Percentiles rank a stretch among this genome's conserved stretches.
Conservation (phyloP, 495 filamentous ascomycete species). For the Xylaria sp. region DNA sequence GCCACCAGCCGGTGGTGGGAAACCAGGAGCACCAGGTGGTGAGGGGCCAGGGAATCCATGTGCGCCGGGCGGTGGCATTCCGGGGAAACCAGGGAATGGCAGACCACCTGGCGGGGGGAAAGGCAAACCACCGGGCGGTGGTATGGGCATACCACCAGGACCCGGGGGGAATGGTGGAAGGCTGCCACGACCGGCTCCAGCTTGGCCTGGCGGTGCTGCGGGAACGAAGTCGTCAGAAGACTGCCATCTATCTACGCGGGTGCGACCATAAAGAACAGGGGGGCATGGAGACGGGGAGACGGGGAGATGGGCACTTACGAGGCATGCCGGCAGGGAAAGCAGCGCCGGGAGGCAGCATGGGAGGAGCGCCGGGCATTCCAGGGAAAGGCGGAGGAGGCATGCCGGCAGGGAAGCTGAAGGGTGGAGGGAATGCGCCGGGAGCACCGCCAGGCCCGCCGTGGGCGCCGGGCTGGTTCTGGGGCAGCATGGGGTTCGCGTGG, state of each 20-base stretch:
- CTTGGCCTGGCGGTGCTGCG: slow-evolving; percentile 57
- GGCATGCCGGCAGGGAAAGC: slow-evolving; percentile 41
- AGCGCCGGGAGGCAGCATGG: slow-evolving; percentile 37
- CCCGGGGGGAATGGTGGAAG: slow-evolving; percentile 72
- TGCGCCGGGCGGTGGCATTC: slow-evolving; percentile 51
- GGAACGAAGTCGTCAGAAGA: slow-evolving; percentile 20
- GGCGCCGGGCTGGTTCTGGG: slow-evolving; percentile 64
- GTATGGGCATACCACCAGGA: slow-evolving; percentile 48
- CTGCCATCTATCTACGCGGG: not conserved
- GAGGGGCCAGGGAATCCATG: slow-evolving; percentile 45
- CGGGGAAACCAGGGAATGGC: slow-evolving; percentile 43
- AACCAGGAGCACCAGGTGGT: slow-evolving; percentile 33
- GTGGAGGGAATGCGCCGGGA: slow-evolving; percentile 40
- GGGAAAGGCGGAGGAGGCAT: slow-evolving; percentile 48
- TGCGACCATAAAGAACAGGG: too few species aligned
- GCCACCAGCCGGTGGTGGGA: slow-evolving; percentile 46
- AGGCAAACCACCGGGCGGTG: slow-evolving; percentile 59
- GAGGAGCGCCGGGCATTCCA: slow-evolving; percentile 44
- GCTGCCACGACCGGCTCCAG: slow-evolving; percentile 57
- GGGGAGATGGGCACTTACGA: slow-evolving; percentile 36
- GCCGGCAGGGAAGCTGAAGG: slow-evolving; percentile 42
- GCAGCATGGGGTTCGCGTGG: slow-evolving; percentile 81
- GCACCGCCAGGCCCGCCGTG: slow-evolving; percentile 47
- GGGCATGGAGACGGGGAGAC: not conserved
- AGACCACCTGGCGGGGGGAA: slow-evolving; percentile 63